Evolutionary conservation across 163 green algal genomes (phyloP), one percentile per base, ranked within the genome.

Genomic region (Chloromonas sp.): DNA sequence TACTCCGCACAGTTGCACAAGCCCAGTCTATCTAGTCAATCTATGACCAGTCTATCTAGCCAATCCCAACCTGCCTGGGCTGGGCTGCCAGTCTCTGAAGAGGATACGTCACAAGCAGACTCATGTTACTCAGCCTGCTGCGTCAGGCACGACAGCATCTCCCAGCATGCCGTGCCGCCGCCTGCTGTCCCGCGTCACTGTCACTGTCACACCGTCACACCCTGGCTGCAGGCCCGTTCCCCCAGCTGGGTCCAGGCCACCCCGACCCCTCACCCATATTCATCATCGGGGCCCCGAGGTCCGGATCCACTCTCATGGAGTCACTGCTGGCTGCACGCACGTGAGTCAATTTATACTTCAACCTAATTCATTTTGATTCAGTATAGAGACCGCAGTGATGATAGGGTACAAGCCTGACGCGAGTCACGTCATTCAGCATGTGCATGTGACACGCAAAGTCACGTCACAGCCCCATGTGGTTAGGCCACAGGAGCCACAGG

Each of bases 241-340:
- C 66, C 5, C 11, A 11, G 66, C 66, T 74, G 11, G 66, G 66
- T 11, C 66, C 66, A 14, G 79, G 70, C 58, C 62, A 82, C 79
- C 2, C 5, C 58, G 84, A 87, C 66, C 1, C 14, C 57, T 88
- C 84, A 60, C 87, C 94, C 36, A 85, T 97, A 2, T 97, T 97
- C 83, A 88, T 97, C 70, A 92, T 97, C 76, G 94, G 94, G 15
- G 86, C 96, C 89, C 92, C 94, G 0, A 84, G 94, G 14, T 95
- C 90, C 14, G 94, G 94, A 70, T 95, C 91, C 87, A 97, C 94
- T 0, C 90, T 97, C 57, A 83, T 96, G 62, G 94, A 97, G 87
- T 89, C 94, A 84, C 92, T 96, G 59, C 87, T 96, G 77, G 87
- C 88, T 5, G 90, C 85, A 60, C 93, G 96, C 88, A 88, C 91